A percentile compares a stretch with the other conserved stretches of the same genome.
Conservation (phyloP, 1,284 basidiomycete genomes). For the Trichosporon coremiiforme region DNA sequence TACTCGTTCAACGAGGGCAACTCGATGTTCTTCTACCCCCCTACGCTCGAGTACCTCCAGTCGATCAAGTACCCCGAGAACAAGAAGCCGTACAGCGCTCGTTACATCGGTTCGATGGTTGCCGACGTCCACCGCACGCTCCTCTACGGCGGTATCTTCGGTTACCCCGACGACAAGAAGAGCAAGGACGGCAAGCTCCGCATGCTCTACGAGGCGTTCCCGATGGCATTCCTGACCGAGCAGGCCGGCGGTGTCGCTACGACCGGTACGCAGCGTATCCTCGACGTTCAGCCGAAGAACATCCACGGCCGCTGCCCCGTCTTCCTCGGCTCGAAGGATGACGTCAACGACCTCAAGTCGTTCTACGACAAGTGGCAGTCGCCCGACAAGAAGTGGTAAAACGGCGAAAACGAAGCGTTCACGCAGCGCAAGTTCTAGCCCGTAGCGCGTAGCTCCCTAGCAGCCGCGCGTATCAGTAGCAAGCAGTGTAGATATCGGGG, state of each 20-base stretch:
- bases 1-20: conserved; percentile 99
- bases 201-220: conserved; percentile 96
- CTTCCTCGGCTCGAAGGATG: conserved; percentile 92
- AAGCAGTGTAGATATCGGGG: conserved; percentile 9
- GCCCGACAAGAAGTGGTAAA: conserved; percentile 48
- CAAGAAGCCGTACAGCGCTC: conserved; percentile 79
- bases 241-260: conserved; percentile 96
- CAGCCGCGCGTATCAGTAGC: conserved; percentile 5
- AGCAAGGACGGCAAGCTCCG: conserved; percentile 90
- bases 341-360: conserved; percentile 85
- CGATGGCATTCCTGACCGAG: conserved; percentile 96
- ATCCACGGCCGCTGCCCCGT: conserved; percentile 95
- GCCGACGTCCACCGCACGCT: conserved; percentile 77
- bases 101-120: conserved; percentile 99
- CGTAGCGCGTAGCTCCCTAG: background rate
- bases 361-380: conserved; percentile 65
- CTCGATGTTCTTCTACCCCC: conserved; percentile 87
- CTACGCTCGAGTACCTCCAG: conserved; percentile 83
- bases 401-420: background rate
- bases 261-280: conserved; percentile 85
- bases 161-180: conserved; percentile 98
- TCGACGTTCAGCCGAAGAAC: conserved; percentile 83
- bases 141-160: conserved; percentile 97
- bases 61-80: conserved; percentile 85
- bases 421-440: background rate